Base-by-base conservation (phyloP, 257 asterid genomes). In the Knoxia roxburghii region DNA sequence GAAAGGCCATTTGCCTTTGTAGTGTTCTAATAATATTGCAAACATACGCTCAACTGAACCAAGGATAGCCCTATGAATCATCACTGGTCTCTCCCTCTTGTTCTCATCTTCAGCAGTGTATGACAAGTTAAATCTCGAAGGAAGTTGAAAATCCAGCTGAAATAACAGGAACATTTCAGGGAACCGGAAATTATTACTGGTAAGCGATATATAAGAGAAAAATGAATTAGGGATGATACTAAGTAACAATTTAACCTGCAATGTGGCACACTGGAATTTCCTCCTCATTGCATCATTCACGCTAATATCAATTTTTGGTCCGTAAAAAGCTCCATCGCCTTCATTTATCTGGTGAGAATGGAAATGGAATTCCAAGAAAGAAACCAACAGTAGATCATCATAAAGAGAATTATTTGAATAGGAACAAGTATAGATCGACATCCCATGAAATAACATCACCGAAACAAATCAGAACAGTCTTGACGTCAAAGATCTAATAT, bases 81-180 rank as follows among this genome's bases (percentile, higher is more conserved):
- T 94, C 46, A 94, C 99, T 58, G 99, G 99, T 77, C 84, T 83
- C 85, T 94, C 97, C 77, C 86, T 82, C 86, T 87, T 88, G 40
- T 81, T 86, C 74, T 88, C 97, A 76, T 90, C 99, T 85, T 94
- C 99, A 5, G 97, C 95, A 17, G 96, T 87, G 87, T 88, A 94
- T 35, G 95, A 76, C 75, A 94, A 77, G 73, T 90, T 83, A 87
- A 94, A 90, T 59, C 99, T 95, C 51, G 85, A 81, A 67, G 99
- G 99, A 65, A 87, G 96, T 82, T 90, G 96, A 73, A 90, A 94
- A 83, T 94, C 99, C 87, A 94, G 85, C 99, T 94, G 97, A 72
- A 85, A 82, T 66, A 83, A 61, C 57, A 68, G 79, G 72, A 51
- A 74, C 55, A 53, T 24, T 54, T 52, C 65, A 11, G 67, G 41